Evolutionary conservation across 768 basidiomycete genomes (phyloP).

Genomic region (Phylloporus rhodoxanthus): DNA sequence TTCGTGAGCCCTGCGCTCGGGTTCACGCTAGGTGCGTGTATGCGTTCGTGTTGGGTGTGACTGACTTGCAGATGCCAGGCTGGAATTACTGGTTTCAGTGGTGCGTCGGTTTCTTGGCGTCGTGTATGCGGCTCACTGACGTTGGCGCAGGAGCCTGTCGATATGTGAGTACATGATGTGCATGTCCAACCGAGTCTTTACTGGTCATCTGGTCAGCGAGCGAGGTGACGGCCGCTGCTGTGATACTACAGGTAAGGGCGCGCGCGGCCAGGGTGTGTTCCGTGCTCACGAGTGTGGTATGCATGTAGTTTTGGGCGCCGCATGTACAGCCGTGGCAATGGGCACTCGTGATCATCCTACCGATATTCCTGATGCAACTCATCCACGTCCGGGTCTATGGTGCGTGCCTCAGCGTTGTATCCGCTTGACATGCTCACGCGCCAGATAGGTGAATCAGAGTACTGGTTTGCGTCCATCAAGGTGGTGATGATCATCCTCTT

Average conservation of each 20-base stretch:
- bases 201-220: slow-evolving; percentile 35
- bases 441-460: slow-evolving; percentile 54
- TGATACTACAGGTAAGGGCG: slow-evolving; percentile 40
- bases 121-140: neutral
- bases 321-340: slow-evolving; percentile 48
- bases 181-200: neutral
- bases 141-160: slow-evolving; percentile 30
- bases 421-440: neutral
- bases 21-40: slow-evolving; percentile 46
- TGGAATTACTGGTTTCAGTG: slow-evolving; percentile 58
- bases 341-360: slow-evolving; percentile 50
- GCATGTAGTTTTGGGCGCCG: slow-evolving; percentile 40
- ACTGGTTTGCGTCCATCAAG: slow-evolving; percentile 62
- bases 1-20: slow-evolving; percentile 58
- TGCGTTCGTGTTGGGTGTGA: neutral
- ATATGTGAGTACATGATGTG: slow-evolving; percentile 29
- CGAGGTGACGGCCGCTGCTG: slow-evolving; percentile 52
- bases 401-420: slow-evolving; percentile 10
- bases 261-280: neutral
- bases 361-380: slow-evolving; percentile 48
- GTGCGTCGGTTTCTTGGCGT: slow-evolving; percentile 11
- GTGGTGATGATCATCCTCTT: slow-evolving; percentile 57
- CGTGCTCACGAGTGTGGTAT: neutral
- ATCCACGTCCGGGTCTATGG: slow-evolving; percentile 55
- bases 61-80: slow-evolving; percentile 21